Evolutionary conservation across 2,329 filamentous ascomycete species (phyloP), one percentile per base, ranked within the genome.

Genomic region (Diaporthe sp.): DNA sequence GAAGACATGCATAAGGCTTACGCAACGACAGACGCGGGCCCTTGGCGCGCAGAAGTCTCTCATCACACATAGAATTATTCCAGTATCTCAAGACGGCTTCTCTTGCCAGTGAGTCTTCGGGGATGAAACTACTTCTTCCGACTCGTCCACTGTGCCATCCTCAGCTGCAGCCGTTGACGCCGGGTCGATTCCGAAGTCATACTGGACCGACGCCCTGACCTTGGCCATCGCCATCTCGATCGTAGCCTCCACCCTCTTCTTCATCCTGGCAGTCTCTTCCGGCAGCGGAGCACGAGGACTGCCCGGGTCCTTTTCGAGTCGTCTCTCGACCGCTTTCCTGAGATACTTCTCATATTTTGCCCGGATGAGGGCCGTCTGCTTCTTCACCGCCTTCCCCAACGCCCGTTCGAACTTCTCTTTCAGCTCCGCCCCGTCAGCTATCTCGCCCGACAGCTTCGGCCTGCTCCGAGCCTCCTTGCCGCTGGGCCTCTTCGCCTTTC

Each of bases 341-440:
- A 57, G 37, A 7, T 10, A 1, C 4, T 3, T 7, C 10, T n/a
- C 9, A 4, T 22, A 6, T 2, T 9, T 12, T 22, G 1, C 9
- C 4, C 31, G 13, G 9, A 58, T 58, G 8, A 5, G 0, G 28
- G 28, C 17, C 28, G 2, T 17, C 9, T 22, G 2, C 8, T 3
- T 22, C 3, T 10, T 12, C 13, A 44, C 0, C 15, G 42, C 42
- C 13, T 44, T 44, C 4, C 1, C 3, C 42, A 44, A 17, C 42
- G 42, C 42, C 1, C 3, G 42, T 44, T 44, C 42, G 4, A 44
- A 17, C 2, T 7, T 44, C 42, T 44, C 42, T 44, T 44, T 15
- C 13, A 17, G 42, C 42, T 17, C 42, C 13, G 42, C 42, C 10
- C 42, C 15, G 15, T 15, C 42, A 1, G 42, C 13, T 1, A 0